Base-by-base conservation (phyloP, 768 basidiomycete genomes). In the Hebeloma cylindrosporum region DNA sequence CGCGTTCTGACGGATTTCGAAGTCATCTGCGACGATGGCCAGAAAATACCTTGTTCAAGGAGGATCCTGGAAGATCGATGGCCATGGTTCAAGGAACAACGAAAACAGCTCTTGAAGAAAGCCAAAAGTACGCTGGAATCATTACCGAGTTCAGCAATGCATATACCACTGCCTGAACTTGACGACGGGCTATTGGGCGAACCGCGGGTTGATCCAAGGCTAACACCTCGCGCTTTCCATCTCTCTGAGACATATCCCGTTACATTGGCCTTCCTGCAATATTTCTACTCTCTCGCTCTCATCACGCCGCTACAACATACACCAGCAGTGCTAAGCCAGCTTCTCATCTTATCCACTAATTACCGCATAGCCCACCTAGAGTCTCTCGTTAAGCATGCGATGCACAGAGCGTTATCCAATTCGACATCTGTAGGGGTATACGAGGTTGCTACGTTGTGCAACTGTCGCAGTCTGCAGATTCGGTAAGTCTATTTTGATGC, bases 381-480 rank as follows among this genome's bases (percentile, higher is more conserved):
- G 52, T 72, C 70, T 5, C 71, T 94, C 16, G 90, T 91, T n/a
- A 88, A 88, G 54, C 94, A 98, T 63, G 90, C 93, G 4, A 90
- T 98, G 84, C 95, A 98, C 60, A 82, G 85, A 16, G 79, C 86
- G 11, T 66, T 97, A 22, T 87, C 85, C 23, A 89, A 90, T 57
- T 79, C 82, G 21, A 90, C 86, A 9, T 90, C 88, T 20, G 89
- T 94, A 14, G 89, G 88, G 20, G 87, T 97, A 32, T 97, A 97
- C 61, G 93, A 96, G 62, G 93, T 96, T 7, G 91, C 94, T 7
- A 95, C 94, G 2, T 69, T 97, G 3, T 93, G 91, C 59, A 88
- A 82, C 52, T 89, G 87, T 61, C 80, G 90, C 51, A 87, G 88
- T 59, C 69, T 97, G 45, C 93, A 96, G 59, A 92, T 96, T 54